These are phyloP conservation scores for Styphnolobium japonicum DNA, from an alignment of 306 rosid species.

Conservation along the genomic window DNA sequence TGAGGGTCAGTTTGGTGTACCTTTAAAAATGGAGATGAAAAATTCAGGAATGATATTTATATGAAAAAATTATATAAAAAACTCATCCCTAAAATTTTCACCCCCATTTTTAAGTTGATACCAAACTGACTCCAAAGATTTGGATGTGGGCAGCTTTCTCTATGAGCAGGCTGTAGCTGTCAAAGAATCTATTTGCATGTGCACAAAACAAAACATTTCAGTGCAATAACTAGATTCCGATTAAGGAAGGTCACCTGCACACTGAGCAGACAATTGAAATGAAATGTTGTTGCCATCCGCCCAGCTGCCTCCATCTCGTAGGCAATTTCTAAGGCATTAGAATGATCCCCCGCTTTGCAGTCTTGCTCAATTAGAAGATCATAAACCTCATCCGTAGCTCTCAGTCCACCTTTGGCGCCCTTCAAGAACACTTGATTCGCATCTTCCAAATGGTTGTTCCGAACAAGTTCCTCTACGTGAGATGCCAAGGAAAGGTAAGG, in stretches of 20 bases:
- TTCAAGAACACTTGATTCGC: constrained; percentile 84
- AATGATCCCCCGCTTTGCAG: constrained; percentile 82
- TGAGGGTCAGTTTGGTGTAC: neutral
- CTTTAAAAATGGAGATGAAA: too few species aligned
- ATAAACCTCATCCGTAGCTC: constrained; percentile 79
- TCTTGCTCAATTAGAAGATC: constrained; percentile 77
- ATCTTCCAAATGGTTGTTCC: constrained; percentile 63
- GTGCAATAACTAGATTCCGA: neutral
- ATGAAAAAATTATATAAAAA: too few species aligned
- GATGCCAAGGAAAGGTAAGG: neutral
- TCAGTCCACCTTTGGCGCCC: constrained; percentile 78
- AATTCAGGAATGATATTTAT: neutral
- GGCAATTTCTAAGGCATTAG: constrained; percentile 80
- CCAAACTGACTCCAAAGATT: too few species aligned
- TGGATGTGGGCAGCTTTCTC: neutral
- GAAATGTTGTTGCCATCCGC: constrained; percentile 94
- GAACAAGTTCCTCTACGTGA: constrained; percentile 72
- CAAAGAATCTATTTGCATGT: neutral
- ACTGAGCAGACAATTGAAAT: constrained; percentile 83
- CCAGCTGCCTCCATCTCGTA: constrained; percentile 98
- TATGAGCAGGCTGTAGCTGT: neutral
- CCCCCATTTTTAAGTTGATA: too few species aligned
- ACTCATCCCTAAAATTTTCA: too few species aligned
- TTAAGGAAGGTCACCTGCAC: constrained; percentile 69
- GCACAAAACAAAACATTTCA: neutral